Percentiles rank a stretch among this genome's conserved stretches.
These are phyloP conservation scores for Glycine tomentella DNA, from an alignment of 306 rosid species.

Conservation along the genomic window DNA sequence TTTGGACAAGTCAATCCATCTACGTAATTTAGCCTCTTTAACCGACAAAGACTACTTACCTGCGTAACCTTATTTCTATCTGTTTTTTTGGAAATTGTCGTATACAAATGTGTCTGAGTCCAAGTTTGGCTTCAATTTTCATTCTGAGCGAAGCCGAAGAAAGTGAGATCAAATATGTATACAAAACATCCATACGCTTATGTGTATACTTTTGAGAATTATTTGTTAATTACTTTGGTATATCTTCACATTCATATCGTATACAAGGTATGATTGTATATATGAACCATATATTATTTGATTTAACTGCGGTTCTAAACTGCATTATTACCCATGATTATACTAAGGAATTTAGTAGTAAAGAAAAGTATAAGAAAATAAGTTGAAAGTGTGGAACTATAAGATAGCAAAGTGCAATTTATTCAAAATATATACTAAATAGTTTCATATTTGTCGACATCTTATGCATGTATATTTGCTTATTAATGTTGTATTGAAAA, in stretches of 20 bases:
- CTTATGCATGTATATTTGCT: neutral
- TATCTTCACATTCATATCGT: constrained; percentile 4
- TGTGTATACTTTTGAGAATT: too few relatives aligned
- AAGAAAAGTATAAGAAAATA: too few relatives aligned
- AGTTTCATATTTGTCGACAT: neutral
- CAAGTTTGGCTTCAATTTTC: constrained; percentile 2
- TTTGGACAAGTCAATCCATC: constrained; percentile 13
- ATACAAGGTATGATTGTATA: too few relatives aligned
- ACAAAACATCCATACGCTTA: too few relatives aligned
- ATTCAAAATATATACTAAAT: too few relatives aligned
- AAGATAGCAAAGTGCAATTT: neutral
- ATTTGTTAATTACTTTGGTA: neutral
- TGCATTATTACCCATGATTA: too few relatives aligned
- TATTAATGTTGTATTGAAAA: neutral
- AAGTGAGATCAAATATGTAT: too few relatives aligned
- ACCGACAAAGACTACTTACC: constrained; percentile 7
- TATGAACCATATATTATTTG: neutral
- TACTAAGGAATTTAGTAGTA: too few relatives aligned
- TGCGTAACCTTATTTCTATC: neutral
- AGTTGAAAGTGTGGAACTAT: too few relatives aligned
- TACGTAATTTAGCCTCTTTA: constrained; percentile 21
- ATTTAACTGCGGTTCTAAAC: neutral
- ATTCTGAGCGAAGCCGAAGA: too few relatives aligned
- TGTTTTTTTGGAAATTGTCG: neutral
- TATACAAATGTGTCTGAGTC: neutral